These are phyloP conservation scores for Beta corolliflora DNA, from an alignment of 179 eudicot species.

Conservation along the genomic window DNA sequence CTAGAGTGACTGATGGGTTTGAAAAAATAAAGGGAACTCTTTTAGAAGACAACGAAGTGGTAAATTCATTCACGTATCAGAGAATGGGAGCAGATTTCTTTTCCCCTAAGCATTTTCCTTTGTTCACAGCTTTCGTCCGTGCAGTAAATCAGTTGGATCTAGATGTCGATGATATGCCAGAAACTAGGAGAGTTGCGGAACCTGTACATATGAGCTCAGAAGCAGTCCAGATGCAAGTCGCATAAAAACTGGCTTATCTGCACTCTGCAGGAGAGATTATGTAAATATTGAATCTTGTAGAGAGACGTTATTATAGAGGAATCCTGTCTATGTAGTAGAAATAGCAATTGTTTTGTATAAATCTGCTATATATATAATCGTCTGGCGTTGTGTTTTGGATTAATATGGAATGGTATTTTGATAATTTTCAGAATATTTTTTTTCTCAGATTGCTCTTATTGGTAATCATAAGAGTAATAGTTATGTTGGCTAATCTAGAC, in stretches of 20 bases:
- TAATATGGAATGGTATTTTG: no score
- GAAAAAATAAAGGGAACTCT: constrained; percentile 56
- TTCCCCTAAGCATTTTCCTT: constrained; percentile 72
- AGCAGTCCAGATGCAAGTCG: constrained; percentile 39
- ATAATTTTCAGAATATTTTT: no score
- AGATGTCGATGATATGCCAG: constrained; percentile 51
- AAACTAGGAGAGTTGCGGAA: constrained; percentile 25
- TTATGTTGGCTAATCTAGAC: no score
- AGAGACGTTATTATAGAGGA: background rate
- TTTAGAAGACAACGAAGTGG: constrained; percentile 33
- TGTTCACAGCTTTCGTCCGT: constrained; percentile 52
- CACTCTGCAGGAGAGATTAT: background rate
- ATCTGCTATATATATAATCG: no score
- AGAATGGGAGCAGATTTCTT: constrained; percentile 89
- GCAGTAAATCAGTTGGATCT: constrained; percentile 38
- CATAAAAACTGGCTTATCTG: background rate
- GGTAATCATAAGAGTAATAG: no score
- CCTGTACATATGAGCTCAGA: constrained; percentile 23
- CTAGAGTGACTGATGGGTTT: constrained; percentile 40
- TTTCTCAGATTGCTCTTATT: no score
- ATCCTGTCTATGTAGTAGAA: no score
- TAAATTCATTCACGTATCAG: constrained; percentile 68
- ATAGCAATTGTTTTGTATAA: no score
- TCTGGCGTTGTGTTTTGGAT: no score
- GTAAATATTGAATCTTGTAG: constrained; percentile 12